phyloP scores from a whole-genome alignment of 2,329 filamentous ascomycete genomes.

The Xylaria sp. region DNA sequence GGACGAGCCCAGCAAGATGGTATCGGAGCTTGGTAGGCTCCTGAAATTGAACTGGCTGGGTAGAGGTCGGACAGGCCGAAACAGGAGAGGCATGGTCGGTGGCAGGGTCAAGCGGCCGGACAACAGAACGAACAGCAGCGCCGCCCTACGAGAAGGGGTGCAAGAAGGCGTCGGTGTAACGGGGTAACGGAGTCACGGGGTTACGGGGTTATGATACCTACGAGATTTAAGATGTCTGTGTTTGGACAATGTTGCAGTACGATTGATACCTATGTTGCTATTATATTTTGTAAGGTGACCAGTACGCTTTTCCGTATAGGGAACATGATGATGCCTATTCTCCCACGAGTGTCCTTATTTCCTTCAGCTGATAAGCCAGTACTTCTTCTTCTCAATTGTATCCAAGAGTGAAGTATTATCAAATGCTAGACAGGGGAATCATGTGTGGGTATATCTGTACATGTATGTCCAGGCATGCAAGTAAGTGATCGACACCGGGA shows the following conservation, averaged over 20 bases:
- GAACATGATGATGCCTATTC: no score
- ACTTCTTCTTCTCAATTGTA: neutral
- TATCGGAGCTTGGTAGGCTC: constrained; percentile 85
- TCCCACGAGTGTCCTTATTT: no score
- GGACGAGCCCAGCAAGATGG: constrained; percentile 79
- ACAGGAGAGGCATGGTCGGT: constrained; percentile 89
- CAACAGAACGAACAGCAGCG: constrained; percentile 38
- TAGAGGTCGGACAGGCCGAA: constrained; percentile 86
- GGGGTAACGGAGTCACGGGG: constrained; percentile 34
- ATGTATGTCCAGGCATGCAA: neutral
- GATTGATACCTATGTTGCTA: neutral
- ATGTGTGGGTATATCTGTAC: neutral
- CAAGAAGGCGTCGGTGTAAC: constrained; percentile 46
- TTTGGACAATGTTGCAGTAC: constrained; percentile 5
- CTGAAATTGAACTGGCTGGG: constrained; percentile 98
- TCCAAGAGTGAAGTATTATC: neutral
- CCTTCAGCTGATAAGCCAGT: no score
- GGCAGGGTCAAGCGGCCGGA: constrained; percentile 63
- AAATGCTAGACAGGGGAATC: neutral
- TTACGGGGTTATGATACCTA: constrained; percentile 24
- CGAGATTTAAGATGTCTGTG: neutral
- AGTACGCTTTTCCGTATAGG: no score
- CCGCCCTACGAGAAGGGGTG: constrained; percentile 41
- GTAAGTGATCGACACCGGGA: neutral
- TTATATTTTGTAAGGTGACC: neutral